phyloP scores from a whole-genome alignment of 768 basidiomycete genomes.

The Hemileccinum impolitum region DNA sequence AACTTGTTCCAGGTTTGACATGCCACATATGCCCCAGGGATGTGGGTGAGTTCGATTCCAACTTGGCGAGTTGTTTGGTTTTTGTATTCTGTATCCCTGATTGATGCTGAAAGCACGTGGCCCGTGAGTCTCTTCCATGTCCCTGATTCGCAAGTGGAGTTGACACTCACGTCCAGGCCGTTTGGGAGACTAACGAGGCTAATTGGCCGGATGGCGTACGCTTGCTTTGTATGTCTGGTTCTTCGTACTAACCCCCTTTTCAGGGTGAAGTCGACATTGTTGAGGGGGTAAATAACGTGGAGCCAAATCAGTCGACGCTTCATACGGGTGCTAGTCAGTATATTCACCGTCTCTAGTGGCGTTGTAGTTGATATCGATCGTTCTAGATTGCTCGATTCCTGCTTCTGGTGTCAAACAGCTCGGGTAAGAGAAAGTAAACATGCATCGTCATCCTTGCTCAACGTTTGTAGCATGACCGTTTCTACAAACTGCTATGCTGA shows the following conservation, averaged over 20 bases:
- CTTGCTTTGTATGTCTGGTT: not conserved
- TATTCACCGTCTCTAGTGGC: not conserved
- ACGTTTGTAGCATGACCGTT: conserved; percentile 14
- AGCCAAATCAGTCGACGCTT: conserved; percentile 49
- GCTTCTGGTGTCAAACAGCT: conserved; percentile 18
- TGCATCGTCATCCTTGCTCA: not conserved
- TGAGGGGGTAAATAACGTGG: conserved; percentile 49
- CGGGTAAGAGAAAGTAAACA: conserved; percentile 16
- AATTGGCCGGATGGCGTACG: conserved; percentile 28
- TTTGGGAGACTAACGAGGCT: conserved; percentile 26
- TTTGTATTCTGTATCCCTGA: not conserved
- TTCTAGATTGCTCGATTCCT: conserved; percentile 28
- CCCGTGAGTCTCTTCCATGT: conserved; percentile 22
- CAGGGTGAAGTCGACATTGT: conserved; percentile 33
- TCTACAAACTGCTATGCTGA: conserved; percentile 22
- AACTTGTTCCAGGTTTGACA: conserved; percentile 26
- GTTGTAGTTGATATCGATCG: not conserved
- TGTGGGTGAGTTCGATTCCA: conserved; percentile 26
- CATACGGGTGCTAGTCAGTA: conserved; percentile 50
- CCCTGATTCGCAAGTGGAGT: not conserved
- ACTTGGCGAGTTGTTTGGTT: not conserved
- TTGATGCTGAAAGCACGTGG: conserved; percentile 30
- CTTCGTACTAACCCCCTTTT: not conserved
- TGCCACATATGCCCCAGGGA: conserved; percentile 37
- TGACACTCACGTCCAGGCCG: conserved; percentile 19